Evolutionary conservation across 108 stramenopile species (phyloP).

Genomic region (Cylindrotheca fusiformis): DNA sequence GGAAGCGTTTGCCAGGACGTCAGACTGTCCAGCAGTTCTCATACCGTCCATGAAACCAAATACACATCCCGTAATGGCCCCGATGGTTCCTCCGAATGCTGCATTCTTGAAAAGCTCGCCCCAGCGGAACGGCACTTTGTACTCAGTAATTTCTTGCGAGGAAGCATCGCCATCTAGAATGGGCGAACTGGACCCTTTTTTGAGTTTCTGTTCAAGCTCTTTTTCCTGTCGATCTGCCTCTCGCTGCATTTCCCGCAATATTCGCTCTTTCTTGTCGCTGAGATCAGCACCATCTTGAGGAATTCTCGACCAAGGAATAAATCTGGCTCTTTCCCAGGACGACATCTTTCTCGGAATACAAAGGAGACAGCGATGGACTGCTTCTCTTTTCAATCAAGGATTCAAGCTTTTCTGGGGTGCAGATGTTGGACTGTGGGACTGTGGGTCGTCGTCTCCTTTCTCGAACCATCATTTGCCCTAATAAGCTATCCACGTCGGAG

Average conservation of each 20-base stretch:
- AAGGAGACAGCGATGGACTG: too few relatives aligned
- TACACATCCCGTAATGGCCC: constrained; percentile 75
- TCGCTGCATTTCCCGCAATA: constrained; percentile 61
- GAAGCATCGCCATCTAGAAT: constrained; percentile 16
- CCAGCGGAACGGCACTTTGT: constrained; percentile 41
- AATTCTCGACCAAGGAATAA: constrained; percentile 72
- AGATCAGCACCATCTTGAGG: constrained; percentile 38
- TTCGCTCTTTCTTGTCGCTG: constrained; percentile 60
- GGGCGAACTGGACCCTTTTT: not conserved
- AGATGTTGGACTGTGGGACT: too few relatives aligned
- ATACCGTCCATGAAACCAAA: constrained; percentile 92
- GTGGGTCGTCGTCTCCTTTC: too few relatives aligned
- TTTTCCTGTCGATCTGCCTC: constrained; percentile 56
- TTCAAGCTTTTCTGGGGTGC: too few relatives aligned
- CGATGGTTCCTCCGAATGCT: constrained; percentile 81
- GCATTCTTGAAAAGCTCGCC: constrained; percentile 55
- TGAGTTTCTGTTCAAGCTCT: constrained; percentile 11
- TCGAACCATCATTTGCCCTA: too few relatives aligned
- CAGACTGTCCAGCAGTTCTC: constrained; percentile 55
- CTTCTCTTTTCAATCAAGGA: too few relatives aligned
- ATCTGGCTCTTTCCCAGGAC: constrained; percentile 82
- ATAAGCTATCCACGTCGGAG: too few relatives aligned
- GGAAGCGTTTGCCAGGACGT: constrained; percentile 64
- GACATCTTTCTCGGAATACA: too few relatives aligned
- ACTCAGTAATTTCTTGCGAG: not conserved